Evolutionary conservation across 208 protist species (phyloP).

Genomic region (Leishmania guyanensis): DNA sequence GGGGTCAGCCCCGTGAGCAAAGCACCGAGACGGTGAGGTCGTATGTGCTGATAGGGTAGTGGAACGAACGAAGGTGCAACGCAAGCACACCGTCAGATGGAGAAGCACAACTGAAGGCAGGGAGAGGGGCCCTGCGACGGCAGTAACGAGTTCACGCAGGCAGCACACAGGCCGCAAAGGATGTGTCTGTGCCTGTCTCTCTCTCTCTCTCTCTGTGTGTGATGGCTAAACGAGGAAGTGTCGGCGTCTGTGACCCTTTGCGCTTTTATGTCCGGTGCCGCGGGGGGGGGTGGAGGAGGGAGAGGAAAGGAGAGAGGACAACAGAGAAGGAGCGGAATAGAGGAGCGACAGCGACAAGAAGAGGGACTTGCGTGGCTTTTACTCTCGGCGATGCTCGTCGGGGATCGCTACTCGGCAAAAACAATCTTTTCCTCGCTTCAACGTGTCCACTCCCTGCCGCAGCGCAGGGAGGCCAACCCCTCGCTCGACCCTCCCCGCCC

Average conservation of each 20-base stretch:
- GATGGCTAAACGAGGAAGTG: slow-evolving; percentile 3
- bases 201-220: neutral
- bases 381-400: too few species aligned
- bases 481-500: too few species aligned
- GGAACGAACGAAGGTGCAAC: neutral
- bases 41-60: neutral
- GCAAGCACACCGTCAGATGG: slow-evolving; percentile 1
- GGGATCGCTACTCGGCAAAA: too few species aligned
- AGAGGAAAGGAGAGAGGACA: slow-evolving; percentile 4
- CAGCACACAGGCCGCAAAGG: too few species aligned
- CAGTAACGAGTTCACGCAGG: too few species aligned
- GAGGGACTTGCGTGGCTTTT: neutral
- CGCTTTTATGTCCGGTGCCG: too few species aligned
- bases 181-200: too few species aligned
- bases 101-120: too few species aligned
- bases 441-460: too few species aligned
- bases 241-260: neutral
- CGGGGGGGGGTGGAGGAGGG: slow-evolving; percentile 8
- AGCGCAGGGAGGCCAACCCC: too few species aligned
- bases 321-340: neutral
- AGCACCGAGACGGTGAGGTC: neutral
- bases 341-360: neutral
- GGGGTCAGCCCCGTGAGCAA: neutral
- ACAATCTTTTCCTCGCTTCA: too few species aligned
- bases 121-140: too few species aligned